Evolutionary conservation across 148 eudicot genomes (phyloP), one percentile per base, ranked within the genome.

Genomic region (Persicaria tinctoria): DNA sequence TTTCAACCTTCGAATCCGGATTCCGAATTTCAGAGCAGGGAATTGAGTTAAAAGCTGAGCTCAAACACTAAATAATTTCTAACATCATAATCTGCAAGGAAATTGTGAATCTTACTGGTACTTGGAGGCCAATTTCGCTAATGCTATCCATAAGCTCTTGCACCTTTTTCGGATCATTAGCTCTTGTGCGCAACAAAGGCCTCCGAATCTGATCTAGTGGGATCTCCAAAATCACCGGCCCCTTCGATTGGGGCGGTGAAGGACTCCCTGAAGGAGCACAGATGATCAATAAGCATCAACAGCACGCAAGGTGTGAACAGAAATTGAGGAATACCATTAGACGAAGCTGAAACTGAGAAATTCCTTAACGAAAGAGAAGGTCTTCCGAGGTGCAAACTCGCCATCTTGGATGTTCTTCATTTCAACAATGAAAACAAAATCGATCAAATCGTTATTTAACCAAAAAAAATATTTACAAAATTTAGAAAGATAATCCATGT

Each of bases 71-170:
- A 16, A 1, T 12, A 8, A n/a, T 18, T 57, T 23, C 18, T 6
- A 9, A 17, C 18, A 6, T 57, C 6, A n/a, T 16, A 55, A 23
- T 56, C n/a, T 56, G 8, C 62, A 17, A 8, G 8, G 6, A 18
- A 56, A 57, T 5, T 57, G 8, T 23, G 46, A 64, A 64, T 64
- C 87, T 85, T 82, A 95, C 98, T 38, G 98, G 97, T 23, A 92
- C 97, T 92, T 95, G 98, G 73, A 95, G 96, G 49, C 98, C 97
- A 5, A 95, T 95, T 73, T 95, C 80, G 46, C 78, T 57, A 45
- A 95, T 95, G 81, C 98, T 95, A 68, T 89, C 96, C 98, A 92
- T 90, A 71, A 95, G 97, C 47, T 95, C 87, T 79, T 90, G 80
- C 57, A 95, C 98, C 60, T 92, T 95, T 17, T 82, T 85, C 8